Evolutionary conservation across 164 flowering plant species (phyloP), one percentile per base, ranked within the genome.

Genomic region (Dillenia turbinata): DNA sequence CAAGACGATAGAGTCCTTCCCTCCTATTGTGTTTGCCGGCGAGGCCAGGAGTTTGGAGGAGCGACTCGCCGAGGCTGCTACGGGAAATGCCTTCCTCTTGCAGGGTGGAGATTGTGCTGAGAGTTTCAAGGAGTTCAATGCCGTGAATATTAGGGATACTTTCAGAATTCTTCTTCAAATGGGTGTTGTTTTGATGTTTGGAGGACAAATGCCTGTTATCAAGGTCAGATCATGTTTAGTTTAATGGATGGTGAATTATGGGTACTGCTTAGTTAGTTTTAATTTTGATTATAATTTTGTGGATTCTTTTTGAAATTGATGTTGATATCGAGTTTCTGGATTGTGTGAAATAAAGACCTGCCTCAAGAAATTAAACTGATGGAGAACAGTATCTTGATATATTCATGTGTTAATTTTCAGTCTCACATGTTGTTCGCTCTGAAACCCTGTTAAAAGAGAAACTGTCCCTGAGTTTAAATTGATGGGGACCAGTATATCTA

Each of bases 41-140:
- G 97, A 91, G 73, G 96, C 97, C 0, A 73, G 97, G 62, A 81
- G 60, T 47, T 65, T 91, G 61, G 96, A 91, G 79, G 96, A 89
- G 44, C 73, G 71, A 24, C 65, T 91, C 7, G 97, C 65, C 0
- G 88, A 91, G 44, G 97, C 97, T 0, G 96, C 96, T 40, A 70
- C 79, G 78, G 96, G 97, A 3, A 81, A 78, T 46, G 97, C 96
- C 0, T 91, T 91, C 52, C 77, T 91, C 3, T 75, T 91, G 9
- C 93, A 88, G 68, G 97, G 96, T 2, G 97, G 97, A 0, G 97
- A 91, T 56, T 91, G 97, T 52, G 96, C 97, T 5, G 97, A 91
- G 82, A 88, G 96, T 43, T 89, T 91, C 78, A 91, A 91, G 75
- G 97, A 91, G 73, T 91, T 91, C 68, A 84, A 85, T 64, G 97